Conservation (phyloP, 495 filamentous ascomycete genomes). For the Wilcoxina mikolae region DNA sequence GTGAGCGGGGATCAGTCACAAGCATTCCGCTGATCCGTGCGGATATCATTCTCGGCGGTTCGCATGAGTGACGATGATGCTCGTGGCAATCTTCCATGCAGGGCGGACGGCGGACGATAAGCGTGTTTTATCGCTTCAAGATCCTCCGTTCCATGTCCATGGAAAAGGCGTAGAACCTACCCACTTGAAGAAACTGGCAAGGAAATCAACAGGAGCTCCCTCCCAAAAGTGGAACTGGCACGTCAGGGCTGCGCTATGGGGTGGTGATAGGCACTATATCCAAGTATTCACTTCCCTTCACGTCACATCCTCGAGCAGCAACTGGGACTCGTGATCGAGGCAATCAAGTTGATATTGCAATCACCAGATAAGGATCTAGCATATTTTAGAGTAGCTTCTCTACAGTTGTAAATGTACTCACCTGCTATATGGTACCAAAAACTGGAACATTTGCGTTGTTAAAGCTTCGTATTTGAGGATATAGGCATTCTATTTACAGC, state of each 20-base stretch:
- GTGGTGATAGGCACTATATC: too few relatives aligned
- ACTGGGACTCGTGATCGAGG: neutral
- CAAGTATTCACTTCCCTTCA: neutral
- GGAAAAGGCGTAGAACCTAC: neutral
- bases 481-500: too few relatives aligned
- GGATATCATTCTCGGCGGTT: neutral
- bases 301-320: neutral
- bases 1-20: neutral
- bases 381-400: neutral
- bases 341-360: neutral
- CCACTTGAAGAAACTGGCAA: neutral
- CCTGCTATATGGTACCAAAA: too few relatives aligned
- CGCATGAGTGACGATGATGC: neutral
- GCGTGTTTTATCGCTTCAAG: neutral
- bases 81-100: neutral
- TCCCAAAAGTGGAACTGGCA: neutral
- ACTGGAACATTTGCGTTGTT: too few relatives aligned
- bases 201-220: neutral
- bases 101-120: neutral
- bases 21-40: neutral
- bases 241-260: neutral
- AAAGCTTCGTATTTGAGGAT: too few relatives aligned
- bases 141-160: neutral
- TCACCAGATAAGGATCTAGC: neutral
- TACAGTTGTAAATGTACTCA: too few relatives aligned